Percentiles rank a stretch among this genome's conserved stretches.
Evolutionary conservation across 2,329 filamentous ascomycete species (phyloP).

Genomic region (Ploettnerulaceae sp.): DNA sequence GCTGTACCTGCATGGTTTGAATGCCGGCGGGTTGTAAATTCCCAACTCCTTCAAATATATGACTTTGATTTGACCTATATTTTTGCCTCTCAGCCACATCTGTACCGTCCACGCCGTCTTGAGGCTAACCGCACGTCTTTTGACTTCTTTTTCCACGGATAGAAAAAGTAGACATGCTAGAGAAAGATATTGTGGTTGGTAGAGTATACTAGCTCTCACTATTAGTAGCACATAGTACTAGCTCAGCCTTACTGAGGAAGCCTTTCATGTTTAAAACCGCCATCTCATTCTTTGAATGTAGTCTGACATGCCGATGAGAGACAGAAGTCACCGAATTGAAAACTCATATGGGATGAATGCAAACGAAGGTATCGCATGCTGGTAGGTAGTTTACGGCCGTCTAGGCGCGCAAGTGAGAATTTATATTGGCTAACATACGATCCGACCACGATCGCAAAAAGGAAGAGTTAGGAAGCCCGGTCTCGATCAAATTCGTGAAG

Average conservation of each 20-base stretch:
- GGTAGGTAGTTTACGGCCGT: neutral
- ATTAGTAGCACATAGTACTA: neutral
- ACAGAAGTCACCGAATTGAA: neutral
- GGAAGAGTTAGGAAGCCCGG: neutral
- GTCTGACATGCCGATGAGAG: neutral
- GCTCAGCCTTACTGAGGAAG: too few species aligned
- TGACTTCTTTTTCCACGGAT: too few species aligned
- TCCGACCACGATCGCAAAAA: neutral
- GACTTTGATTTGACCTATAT: too few species aligned
- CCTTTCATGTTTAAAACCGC: neutral
- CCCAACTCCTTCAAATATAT: too few species aligned
- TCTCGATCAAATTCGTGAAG: neutral
- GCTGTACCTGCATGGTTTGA: too few species aligned
- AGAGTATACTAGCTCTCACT: neutral
- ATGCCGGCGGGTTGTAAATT: too few species aligned
- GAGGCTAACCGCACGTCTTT: too few species aligned
- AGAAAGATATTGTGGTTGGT: too few species aligned
- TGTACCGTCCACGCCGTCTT: too few species aligned
- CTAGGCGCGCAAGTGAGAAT: neutral
- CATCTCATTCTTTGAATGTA: neutral
- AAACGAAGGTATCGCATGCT: too few species aligned
- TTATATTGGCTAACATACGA: constrained; percentile 2
- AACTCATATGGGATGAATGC: neutral
- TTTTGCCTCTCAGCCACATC: too few species aligned
- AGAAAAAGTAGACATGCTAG: too few species aligned